Evolutionary conservation across 768 basidiomycete genomes (phyloP).

Genomic region (Mycena venus): DNA sequence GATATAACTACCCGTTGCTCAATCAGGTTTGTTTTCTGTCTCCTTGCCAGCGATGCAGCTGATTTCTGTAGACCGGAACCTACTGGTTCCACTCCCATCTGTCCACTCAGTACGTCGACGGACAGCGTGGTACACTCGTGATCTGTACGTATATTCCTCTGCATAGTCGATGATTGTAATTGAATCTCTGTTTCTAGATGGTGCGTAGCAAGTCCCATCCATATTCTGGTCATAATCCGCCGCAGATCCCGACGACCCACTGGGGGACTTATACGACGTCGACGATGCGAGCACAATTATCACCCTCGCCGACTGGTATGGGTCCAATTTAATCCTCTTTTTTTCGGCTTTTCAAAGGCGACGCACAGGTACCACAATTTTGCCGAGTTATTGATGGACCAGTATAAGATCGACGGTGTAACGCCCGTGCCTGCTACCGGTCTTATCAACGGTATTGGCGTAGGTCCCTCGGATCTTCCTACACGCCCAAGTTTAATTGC

Average conservation of each 20-base stretch:
- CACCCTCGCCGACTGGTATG: slow-evolving; percentile 33
- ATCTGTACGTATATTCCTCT: slow-evolving; percentile 33
- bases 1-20: neutral
- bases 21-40: neutral
- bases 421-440: slow-evolving; percentile 32
- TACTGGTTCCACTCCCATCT: slow-evolving; percentile 9
- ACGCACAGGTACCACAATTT: slow-evolving; percentile 5
- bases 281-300: slow-evolving; percentile 49
- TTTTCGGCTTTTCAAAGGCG: neutral
- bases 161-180: neutral
- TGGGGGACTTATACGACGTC: slow-evolving; percentile 43
- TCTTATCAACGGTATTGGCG: slow-evolving; percentile 19
- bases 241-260: slow-evolving; percentile 45
- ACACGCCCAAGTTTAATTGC: neutral
- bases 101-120: neutral
- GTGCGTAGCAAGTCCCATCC: neutral
- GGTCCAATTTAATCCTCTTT: neutral
- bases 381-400: slow-evolving; percentile 31
- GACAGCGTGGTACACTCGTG: slow-evolving; percentile 18
- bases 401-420: slow-evolving; percentile 32
- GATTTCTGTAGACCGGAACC: neutral
- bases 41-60: neutral
- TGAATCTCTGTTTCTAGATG: neutral
- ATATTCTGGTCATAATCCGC: neutral
- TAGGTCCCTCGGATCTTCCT: neutral